phyloP scores from a whole-genome alignment of 352 stramenopile species.

The Phytophthora hybrid region DNA sequence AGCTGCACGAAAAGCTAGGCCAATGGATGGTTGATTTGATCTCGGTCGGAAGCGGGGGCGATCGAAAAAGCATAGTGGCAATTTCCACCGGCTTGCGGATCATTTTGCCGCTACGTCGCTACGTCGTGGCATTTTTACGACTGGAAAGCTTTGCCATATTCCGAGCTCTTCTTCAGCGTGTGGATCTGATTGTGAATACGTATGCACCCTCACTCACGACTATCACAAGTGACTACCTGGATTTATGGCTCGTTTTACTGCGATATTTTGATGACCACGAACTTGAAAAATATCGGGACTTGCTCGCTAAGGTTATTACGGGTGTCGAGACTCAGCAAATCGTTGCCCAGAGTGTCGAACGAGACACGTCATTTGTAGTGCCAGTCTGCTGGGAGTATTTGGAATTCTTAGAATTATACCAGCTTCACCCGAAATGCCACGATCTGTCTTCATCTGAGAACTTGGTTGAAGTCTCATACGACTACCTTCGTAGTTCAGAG shows the following conservation, averaged over 20 bases:
- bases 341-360: constrained; percentile 27
- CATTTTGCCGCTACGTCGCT: constrained; percentile 57
- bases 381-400: constrained; percentile 47
- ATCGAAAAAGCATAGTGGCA: constrained; percentile 38
- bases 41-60: constrained; percentile 43
- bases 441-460: constrained; percentile 32
- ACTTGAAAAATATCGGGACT: constrained; percentile 50
- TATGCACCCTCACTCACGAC: constrained; percentile 39
- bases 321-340: constrained; percentile 47
- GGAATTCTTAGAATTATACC: constrained; percentile 45
- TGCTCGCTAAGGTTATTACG: constrained; percentile 52
- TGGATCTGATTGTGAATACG: constrained; percentile 56
- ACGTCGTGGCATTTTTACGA: constrained; percentile 44
- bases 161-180: constrained; percentile 50
- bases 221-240: constrained; percentile 46
- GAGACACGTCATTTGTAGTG: constrained; percentile 27
- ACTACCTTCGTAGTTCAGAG: constrained; percentile 33
- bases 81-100: constrained; percentile 51
- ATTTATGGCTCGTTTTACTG: constrained; percentile 57
- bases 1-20: constrained; percentile 47
- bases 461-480: constrained; percentile 29
- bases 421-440: constrained; percentile 28
- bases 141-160: constrained; percentile 54
- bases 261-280: constrained; percentile 60
- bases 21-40: constrained; percentile 55